Percentiles rank a stretch among this genome's conserved stretches.
Evolutionary conservation across 805 yeast species (phyloP).

Genomic region (Zygoascus flipseniorum): DNA sequence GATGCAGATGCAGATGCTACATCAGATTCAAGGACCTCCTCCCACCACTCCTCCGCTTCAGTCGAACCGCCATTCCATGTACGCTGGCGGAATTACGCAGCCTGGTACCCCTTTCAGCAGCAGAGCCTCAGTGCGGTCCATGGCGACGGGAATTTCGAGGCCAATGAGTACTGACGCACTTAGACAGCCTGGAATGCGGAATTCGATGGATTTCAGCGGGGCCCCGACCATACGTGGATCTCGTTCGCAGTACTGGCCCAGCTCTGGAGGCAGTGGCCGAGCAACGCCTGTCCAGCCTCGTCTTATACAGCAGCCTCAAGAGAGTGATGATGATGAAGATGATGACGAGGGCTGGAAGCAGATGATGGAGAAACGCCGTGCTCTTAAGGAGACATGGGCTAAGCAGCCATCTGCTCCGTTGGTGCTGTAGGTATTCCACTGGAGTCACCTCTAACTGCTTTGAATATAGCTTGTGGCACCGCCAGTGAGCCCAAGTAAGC

Average conservation of each 20-base stretch:
- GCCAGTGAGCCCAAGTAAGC: too few species aligned
- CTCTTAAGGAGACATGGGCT: conserved; percentile 18
- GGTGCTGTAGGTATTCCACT: not conserved
- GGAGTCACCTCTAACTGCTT: not conserved
- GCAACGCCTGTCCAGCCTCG: not conserved
- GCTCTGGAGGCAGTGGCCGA: not conserved
- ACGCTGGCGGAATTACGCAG: not conserved
- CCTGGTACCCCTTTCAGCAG: not conserved
- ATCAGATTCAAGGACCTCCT: conserved; percentile 15
- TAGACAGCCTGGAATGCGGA: not conserved
- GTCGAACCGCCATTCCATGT: conserved; percentile 2
- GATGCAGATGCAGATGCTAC: conserved; percentile 25
- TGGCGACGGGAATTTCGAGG: conserved; percentile 2
- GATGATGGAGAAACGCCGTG: conserved; percentile 17
- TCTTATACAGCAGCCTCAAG: not conserved
- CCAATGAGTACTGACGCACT: conserved; percentile 1
- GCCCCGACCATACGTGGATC: not conserved
- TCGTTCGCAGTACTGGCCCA: not conserved
- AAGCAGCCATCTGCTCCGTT: conserved; percentile 3
- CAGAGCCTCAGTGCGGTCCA: not conserved
- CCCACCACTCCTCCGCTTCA: conserved; percentile 2
- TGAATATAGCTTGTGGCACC: not conserved
- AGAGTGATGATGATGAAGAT: conserved; percentile 19
- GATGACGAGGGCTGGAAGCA: conserved; percentile 21
- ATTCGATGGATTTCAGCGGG: not conserved